Evolutionary conservation across 352 stramenopile genomes (phyloP), one percentile per base, ranked within the genome.

Genomic region (Globisporangium heterothallicum): DNA sequence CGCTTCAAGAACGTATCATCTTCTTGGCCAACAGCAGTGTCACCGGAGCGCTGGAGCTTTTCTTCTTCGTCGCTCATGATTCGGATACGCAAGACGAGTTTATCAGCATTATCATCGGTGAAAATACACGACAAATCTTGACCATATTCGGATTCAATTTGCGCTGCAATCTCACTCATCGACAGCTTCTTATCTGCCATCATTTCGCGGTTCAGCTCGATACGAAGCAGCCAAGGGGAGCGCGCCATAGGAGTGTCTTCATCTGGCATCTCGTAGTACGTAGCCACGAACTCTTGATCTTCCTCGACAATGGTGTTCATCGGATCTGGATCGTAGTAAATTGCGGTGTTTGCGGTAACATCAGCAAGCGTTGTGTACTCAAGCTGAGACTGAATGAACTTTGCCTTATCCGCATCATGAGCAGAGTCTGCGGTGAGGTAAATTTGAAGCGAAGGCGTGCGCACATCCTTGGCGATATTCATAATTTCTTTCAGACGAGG

Each of bases 401-500:
- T 91, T n/a, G 81, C 86, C 48, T 87, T 90, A 50, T 92, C 81
- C 4, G 83, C 83, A 59, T 94, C 84, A 34, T 94, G 76, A 3
- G 76, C 78, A 49, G 86, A 92, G 51, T 97, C 89, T 26, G 91
- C 72, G 18, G 92, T 88, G 45, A 98, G 68, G 61, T 96, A 98
- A 44, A 99, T 97, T 54, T 95, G 97, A 34, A 99, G 68, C 38
- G 94, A 97, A 44, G 97, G 97, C 5, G 96, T 99, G 61, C 97
- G 97, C 27, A 98, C 92, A 32, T 97, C 96, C 74, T 99, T 98
- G 12, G 95, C 95, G 40, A 99, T 97, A 61, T 99, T 99, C 66
- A 99, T 98, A 59, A 99, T 98, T 84, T 99, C 97, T 74, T 99
- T 99, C 58, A 99, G 68, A 49, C 97, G 91, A 48, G 97, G 97